These are phyloP conservation scores for Colletotrichum liaoningense DNA, from an alignment of 2,329 filamentous ascomycete species.

Conservation along the genomic window DNA sequence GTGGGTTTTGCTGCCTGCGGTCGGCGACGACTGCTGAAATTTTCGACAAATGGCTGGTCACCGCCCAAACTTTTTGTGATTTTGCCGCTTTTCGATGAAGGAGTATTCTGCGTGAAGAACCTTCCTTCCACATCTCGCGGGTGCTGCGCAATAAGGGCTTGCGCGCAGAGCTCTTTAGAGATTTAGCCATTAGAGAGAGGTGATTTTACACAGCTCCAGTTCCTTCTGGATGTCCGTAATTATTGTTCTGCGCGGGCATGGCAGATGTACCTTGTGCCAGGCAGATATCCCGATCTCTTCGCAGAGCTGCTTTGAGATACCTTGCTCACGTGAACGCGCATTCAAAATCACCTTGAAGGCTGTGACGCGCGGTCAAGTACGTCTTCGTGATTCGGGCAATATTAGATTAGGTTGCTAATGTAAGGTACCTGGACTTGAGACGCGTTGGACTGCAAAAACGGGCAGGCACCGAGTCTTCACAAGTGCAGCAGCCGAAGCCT, in stretches of 20 bases:
- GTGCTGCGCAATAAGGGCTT: not conserved
- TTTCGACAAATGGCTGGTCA: constrained; percentile 26
- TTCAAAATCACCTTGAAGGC: not conserved
- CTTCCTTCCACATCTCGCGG: constrained; percentile 2
- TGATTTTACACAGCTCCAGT: not conserved
- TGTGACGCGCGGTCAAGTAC: not conserved
- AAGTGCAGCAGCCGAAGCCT: not conserved
- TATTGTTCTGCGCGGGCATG: too few relatives aligned
- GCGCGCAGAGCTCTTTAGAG: not conserved
- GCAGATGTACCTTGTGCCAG: not conserved
- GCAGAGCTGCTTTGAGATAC: not conserved
- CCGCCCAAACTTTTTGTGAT: not conserved
- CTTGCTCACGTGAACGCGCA: not conserved
- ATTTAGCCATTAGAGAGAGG: not conserved
- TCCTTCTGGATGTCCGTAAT: not conserved
- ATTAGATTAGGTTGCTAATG: not conserved
- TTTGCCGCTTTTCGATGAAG: constrained; percentile 18
- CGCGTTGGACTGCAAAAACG: too few relatives aligned
- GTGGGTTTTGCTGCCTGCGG: constrained; percentile 9
- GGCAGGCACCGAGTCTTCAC: not conserved
- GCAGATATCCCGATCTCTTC: not conserved
- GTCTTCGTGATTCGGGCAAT: not conserved
- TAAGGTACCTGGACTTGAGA: not conserved
- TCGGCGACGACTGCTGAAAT: constrained; percentile 12
- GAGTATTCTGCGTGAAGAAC: not conserved